Evolutionary conservation across 192 early-diverging fungal species (phyloP), one percentile per base, ranked within the genome.

Genomic region (Coemansia sp.): DNA sequence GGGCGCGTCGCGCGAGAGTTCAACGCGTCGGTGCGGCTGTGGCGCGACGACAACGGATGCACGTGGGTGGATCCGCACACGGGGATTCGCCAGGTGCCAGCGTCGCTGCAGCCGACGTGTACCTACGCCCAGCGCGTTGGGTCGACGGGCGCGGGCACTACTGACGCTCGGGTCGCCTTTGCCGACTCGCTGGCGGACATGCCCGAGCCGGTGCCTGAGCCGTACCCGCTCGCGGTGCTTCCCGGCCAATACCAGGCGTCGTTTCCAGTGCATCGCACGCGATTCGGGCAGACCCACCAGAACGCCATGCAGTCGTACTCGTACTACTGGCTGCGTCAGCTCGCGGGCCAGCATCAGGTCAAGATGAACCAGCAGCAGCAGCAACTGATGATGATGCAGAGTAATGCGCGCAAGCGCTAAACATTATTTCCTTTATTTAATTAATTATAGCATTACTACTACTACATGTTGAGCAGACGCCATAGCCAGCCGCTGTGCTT

Each of bases 1-100:
- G n/a, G n/a, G n/a, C 59, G 63, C 57, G 61, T 68, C 39, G 73
- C 73, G 0, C 65, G 78, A 60, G 80, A 82, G 14, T 76, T 82
- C 22, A 82, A 82, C 56, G 62, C 74, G 35, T 63, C 70, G 12
- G 49, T 74, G 32, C 65, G 80, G 1, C n/a, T 77, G 56, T 82
- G 80, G 80, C 74, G 80, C 58, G 74, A 82, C 17, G 74, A 77
- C 68, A 77, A 82, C 57, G 80, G 75, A 1, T 62, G 74, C 53
- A 82, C 75, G 36, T 82, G 76, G 81, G 63, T 74, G 0, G 81
- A 83, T 20, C 76, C 81, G 27, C 81, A 83, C 38, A 83, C 81
- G 43, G 81, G 71, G 7, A 54, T 83, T 31, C 71, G 73, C 58
- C 76, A 78, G 59, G 65, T 83, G 4, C 81, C 81, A 0, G 65